Percentiles rank a stretch among this genome's conserved stretches.
phyloP scores from a whole-genome alignment of 2,329 filamentous ascomycete genomes.

The Sarocladium kiliense region DNA sequence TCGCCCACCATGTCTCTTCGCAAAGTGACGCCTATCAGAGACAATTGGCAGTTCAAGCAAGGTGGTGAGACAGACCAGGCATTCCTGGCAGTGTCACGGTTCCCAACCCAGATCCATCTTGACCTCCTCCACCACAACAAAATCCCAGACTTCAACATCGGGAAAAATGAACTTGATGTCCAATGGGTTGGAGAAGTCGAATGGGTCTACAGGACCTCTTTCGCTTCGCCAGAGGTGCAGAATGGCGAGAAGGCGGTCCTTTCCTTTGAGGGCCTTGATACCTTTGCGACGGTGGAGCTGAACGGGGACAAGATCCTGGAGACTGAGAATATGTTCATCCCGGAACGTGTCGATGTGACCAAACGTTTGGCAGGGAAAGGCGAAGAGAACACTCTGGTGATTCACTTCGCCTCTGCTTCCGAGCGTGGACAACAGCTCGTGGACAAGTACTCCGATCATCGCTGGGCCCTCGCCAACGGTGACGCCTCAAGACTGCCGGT shows the following conservation, averaged over 20 bases:
- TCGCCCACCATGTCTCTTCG: constrained; percentile 37
- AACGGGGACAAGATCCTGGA: constrained; percentile 63
- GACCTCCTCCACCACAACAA: constrained; percentile 58
- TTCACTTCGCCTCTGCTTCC: constrained; percentile 61
- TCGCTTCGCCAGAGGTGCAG: constrained; percentile 40
- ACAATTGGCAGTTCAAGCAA: constrained; percentile 57
- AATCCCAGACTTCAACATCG: constrained; percentile 65
- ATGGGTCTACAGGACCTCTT: constrained; percentile 65
- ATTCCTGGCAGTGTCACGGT: constrained; percentile 54
- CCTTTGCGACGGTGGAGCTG: constrained; percentile 66
- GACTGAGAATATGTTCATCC: constrained; percentile 75
- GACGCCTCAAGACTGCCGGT: constrained; percentile 56
- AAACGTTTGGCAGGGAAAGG: constrained; percentile 38
- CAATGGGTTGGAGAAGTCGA: constrained; percentile 69
- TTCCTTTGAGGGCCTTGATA: constrained; percentile 74
- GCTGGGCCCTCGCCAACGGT: constrained; percentile 63
- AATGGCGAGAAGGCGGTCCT: constrained; percentile 46
- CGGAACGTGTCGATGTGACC: constrained; percentile 65
- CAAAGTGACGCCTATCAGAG: constrained; percentile 44
- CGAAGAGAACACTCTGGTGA: constrained; percentile 50
- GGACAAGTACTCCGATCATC: constrained; percentile 54
- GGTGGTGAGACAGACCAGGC: constrained; percentile 42
- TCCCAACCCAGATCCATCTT: constrained; percentile 63
- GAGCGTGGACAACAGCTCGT: constrained; percentile 55
- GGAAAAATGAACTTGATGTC: constrained; percentile 67